These are phyloP conservation scores for Penicillium alfredii DNA, from an alignment of 495 filamentous ascomycete genomes.

Conservation along the genomic window DNA sequence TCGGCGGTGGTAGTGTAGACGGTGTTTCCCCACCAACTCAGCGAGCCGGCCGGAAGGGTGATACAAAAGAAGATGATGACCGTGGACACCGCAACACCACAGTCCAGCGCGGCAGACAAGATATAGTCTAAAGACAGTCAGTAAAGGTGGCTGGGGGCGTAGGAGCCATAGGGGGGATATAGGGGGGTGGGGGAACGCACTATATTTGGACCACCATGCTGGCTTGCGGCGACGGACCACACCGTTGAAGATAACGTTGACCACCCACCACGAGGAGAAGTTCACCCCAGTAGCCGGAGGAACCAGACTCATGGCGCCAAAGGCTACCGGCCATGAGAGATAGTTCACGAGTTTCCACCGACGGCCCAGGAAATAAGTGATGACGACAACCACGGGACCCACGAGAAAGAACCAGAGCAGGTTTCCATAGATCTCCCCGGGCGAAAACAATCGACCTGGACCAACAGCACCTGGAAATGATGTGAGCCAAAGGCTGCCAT, in stretches of 20 bases:
- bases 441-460: conserved; percentile 61
- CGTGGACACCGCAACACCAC: conserved; percentile 56
- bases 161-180: conserved; percentile 29
- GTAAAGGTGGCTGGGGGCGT: no score
- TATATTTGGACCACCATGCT: conserved; percentile 60
- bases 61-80: conserved; percentile 65
- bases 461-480: conserved; percentile 46
- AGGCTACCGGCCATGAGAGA: conserved; percentile 61
- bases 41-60: conserved; percentile 53
- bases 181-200: conserved; percentile 44
- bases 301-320: conserved; percentile 58
- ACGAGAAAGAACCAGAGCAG: conserved; percentile 60
- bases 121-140: conserved; percentile 54
- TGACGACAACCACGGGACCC: conserved; percentile 50
- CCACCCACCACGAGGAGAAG: conserved; percentile 63
- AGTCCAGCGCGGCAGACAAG: conserved; percentile 54
- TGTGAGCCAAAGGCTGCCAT: conserved; percentile 1
- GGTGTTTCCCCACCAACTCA: conserved; percentile 66
- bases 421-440: conserved; percentile 58
- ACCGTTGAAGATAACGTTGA: conserved; percentile 61
- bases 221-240: conserved; percentile 50
- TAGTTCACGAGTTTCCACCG: conserved; percentile 49
- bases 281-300: conserved; percentile 64
- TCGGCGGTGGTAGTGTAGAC: conserved; percentile 44
- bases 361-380: conserved; percentile 51